These are phyloP conservation scores for Anethum foeniculum DNA, from an alignment of 140 eudicot genomes.

Conservation along the genomic window DNA sequence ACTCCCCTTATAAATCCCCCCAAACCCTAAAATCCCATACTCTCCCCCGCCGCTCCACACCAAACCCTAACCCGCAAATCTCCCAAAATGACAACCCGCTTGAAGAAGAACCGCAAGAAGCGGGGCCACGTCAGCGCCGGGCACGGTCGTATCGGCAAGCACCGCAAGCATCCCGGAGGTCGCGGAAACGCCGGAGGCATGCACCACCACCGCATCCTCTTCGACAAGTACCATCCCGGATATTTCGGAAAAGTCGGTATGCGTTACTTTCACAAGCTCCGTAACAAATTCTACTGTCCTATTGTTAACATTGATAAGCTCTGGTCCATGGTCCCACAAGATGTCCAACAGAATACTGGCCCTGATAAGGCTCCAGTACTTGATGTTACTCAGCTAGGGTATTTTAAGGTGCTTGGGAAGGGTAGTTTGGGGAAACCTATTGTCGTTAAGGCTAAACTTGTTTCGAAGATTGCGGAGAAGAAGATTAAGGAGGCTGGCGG, in stretches of 20 bases:
- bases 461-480: slow-evolving; percentile 50
- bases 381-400: slow-evolving; percentile 46
- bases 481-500: slow-evolving; percentile 62
- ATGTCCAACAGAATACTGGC: slow-evolving; percentile 26
- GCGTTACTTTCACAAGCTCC: slow-evolving; percentile 39
- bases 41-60: not conserved
- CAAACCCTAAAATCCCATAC: not conserved
- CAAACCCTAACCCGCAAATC: not conserved
- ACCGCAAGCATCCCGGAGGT: slow-evolving; percentile 47
- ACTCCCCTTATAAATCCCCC: not conserved
- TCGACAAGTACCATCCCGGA: slow-evolving; percentile 50
- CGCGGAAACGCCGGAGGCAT: slow-evolving; percentile 46
- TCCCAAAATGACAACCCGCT: slow-evolving; percentile 28
- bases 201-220: slow-evolving; percentile 50
- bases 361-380: slow-evolving; percentile 31
- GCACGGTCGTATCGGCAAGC: slow-evolving; percentile 40
- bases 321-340: slow-evolving; percentile 48
- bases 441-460: slow-evolving; percentile 44
- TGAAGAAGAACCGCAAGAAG: slow-evolving; percentile 36
- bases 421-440: slow-evolving; percentile 31
- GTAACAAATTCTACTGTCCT: slow-evolving; percentile 42
- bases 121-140: slow-evolving; percentile 48
- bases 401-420: slow-evolving; percentile 44
- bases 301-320: slow-evolving; percentile 45
- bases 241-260: slow-evolving; percentile 40